Percentiles rank a stretch among this genome's conserved stretches.
Conservation (phyloP, 1,284 basidiomycete species). For the Tranzscheliella williamsii region DNA sequence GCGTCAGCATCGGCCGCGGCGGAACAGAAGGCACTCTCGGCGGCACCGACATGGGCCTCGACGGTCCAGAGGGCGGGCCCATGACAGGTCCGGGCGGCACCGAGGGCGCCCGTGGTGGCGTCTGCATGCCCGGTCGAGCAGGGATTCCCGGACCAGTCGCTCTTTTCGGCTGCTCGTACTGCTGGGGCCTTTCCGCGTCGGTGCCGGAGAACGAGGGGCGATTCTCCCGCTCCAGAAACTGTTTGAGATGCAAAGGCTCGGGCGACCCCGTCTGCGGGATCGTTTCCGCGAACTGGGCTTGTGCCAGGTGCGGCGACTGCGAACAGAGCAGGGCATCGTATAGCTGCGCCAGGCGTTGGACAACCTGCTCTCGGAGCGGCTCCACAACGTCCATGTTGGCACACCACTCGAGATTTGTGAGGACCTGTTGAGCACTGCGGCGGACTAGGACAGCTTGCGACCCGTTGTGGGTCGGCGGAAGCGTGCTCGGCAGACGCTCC, state of each 20-base stretch:
- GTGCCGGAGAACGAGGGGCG: slow-evolving; percentile 17
- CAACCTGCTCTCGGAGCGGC: slow-evolving; percentile 26
- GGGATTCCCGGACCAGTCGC: slow-evolving; percentile 7
- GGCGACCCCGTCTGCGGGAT: slow-evolving; percentile 20
- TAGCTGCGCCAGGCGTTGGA: slow-evolving; percentile 25
- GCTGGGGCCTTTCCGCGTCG: slow-evolving; percentile 8
- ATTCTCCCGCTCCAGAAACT: slow-evolving; percentile 15
- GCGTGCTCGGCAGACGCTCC: slow-evolving; percentile 18
- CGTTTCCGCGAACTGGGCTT: not conserved
- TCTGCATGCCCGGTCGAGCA: slow-evolving; percentile 16
- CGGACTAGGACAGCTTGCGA: slow-evolving; percentile 18
- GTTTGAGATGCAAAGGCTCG: slow-evolving; percentile 13
- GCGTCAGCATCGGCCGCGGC: slow-evolving; percentile 18
- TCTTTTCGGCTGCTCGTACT: slow-evolving; percentile 30
- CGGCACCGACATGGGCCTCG: slow-evolving; percentile 33
- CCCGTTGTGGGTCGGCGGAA: slow-evolving; percentile 24
- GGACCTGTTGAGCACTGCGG: slow-evolving; percentile 35
- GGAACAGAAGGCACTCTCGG: slow-evolving; percentile 26
- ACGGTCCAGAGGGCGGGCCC: slow-evolving; percentile 26
- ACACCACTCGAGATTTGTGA: slow-evolving; percentile 38
- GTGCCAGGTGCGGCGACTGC: not conserved
- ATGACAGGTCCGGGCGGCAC: slow-evolving; percentile 18
- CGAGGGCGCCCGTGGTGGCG: slow-evolving; percentile 27
- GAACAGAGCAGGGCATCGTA: slow-evolving; percentile 6
- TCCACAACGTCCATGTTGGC: slow-evolving; percentile 40